phyloP scores from a whole-genome alignment of 139 green algal species.

The Coelastrella sp. region DNA sequence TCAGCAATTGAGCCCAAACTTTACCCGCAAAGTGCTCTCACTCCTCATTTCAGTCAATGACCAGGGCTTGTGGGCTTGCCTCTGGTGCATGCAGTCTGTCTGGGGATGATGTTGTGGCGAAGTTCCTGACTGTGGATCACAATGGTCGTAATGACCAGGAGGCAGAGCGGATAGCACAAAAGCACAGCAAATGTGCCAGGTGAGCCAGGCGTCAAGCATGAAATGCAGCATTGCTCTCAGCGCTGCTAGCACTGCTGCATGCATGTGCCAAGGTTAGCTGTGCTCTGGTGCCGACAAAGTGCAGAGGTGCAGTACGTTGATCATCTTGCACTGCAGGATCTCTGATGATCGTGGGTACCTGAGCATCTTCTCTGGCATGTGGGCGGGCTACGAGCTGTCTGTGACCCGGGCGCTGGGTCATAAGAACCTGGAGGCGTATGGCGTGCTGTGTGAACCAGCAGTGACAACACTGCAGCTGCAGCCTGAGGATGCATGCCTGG shows the following conservation, averaged over 20 bases:
- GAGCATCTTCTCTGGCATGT: slow-evolving; percentile 56
- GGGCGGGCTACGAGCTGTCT: slow-evolving; percentile 67
- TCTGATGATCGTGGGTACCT: slow-evolving; percentile 64
- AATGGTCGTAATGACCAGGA: slow-evolving; percentile 48
- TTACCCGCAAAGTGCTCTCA: too few species aligned
- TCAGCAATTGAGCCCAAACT: too few species aligned
- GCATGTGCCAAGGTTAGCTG: too few species aligned
- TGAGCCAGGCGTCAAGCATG: neutral
- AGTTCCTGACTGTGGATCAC: slow-evolving; percentile 48
- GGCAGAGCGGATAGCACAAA: slow-evolving; percentile 41
- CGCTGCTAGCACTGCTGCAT: neutral
- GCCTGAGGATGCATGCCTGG: slow-evolving; percentile 64
- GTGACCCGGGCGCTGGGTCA: slow-evolving; percentile 78
- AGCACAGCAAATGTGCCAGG: slow-evolving; percentile 12
- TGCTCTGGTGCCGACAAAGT: neutral
- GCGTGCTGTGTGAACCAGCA: slow-evolving; percentile 52
- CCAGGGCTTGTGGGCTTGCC: neutral
- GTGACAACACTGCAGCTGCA: slow-evolving; percentile 49
- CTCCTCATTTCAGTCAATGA: too few species aligned
- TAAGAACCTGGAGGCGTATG: slow-evolving; percentile 56
- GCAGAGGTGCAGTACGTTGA: neutral
- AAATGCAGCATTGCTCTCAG: neutral
- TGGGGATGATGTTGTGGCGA: slow-evolving; percentile 28
- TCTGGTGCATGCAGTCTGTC: slow-evolving; percentile 10
- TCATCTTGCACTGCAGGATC: neutral